Conservation (phyloP, 495 filamentous ascomycete genomes). For the Beverwykella pulmonaria region DNA sequence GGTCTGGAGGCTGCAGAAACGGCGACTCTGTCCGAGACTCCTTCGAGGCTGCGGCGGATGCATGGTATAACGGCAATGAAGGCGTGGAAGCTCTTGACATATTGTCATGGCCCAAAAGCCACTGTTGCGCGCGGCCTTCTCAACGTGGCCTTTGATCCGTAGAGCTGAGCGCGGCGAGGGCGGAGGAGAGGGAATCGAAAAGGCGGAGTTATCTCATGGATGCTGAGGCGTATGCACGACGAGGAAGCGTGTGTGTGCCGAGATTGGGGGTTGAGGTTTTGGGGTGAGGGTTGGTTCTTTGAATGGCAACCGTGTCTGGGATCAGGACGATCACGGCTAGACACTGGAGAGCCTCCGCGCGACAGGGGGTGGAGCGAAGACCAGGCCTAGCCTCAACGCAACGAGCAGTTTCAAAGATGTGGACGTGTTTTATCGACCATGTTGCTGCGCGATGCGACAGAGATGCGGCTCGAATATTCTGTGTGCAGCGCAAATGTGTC, state of each 20-base stretch:
- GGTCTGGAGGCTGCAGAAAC: constrained; percentile 17
- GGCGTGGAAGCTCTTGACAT: constrained; percentile 67
- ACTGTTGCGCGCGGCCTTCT: constrained; percentile 13
- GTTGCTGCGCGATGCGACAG: neutral
- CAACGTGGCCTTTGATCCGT: constrained; percentile 28
- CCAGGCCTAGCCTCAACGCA: neutral
- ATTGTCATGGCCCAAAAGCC: constrained; percentile 51
- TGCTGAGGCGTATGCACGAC: neutral
- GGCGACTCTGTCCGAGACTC: constrained; percentile 46
- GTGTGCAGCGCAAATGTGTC: neutral
- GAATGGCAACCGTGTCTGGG: neutral
- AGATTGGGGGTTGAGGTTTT: neutral
- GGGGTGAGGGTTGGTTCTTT: too few relatives aligned
- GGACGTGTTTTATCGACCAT: neutral
- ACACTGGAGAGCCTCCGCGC: neutral
- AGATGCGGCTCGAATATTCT: neutral
- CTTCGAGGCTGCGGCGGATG: constrained; percentile 46
- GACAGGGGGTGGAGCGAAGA: neutral
- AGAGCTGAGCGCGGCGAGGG: neutral
- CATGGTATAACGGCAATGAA: constrained; percentile 59
- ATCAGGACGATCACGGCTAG: neutral
- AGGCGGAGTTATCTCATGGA: constrained; percentile 22
- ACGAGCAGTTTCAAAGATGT: neutral
- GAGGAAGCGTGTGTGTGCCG: neutral
- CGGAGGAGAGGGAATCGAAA: neutral